Evolutionary conservation across 345 rosid genomes (phyloP), one percentile per base, ranked within the genome.

Genomic region (Schrenkiella parvula): DNA sequence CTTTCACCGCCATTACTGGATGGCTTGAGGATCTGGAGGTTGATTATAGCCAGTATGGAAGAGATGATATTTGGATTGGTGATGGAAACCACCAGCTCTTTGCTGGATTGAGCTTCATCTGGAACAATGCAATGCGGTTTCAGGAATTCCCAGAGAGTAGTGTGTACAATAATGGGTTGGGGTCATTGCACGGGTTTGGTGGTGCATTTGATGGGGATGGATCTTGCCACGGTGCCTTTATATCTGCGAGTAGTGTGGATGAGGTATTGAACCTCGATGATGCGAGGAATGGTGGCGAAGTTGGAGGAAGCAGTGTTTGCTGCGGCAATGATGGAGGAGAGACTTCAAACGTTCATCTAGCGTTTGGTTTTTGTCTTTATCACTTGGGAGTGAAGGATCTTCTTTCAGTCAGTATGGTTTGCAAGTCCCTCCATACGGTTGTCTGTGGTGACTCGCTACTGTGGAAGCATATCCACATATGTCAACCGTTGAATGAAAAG

Each of bases 11-110:
- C 0, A 83, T 89, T 29, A 84, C 89, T 6, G 91, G 97, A 32
- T 92, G 91, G 93, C 96, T 95, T 46, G 91, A 85, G 83, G 95
- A 88, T 68, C 74, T 89, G 87, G 93, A 95, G 81, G 82, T 74
- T 71, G 93, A 83, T 55, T 85, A 77, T 72, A 82, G 84, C 32
- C 78, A 79, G n/a, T 82, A 62, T 64, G 64, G 83, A 4, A 57
- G 79, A 41, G 84, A 83, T 74, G 85, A 82, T 26, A 65, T 62
- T 43, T 78, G 83, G 59, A 51, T 76, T 2, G 79, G 74, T 46
- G 78, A 81, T 56, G 89, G 81, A 4, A 86, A 81, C 67, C 73
- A 73, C 77, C 88, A 84, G 75, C 73, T 91, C 31, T 85, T 88
- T 85, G 97, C 98, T 0, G 92, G 89, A 2, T 80, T 88, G 79